A percentile compares a stretch with the other conserved stretches of the same genome.
Conservation (phyloP, 345 rosid genomes). For the Citrus cavaleriei region DNA sequence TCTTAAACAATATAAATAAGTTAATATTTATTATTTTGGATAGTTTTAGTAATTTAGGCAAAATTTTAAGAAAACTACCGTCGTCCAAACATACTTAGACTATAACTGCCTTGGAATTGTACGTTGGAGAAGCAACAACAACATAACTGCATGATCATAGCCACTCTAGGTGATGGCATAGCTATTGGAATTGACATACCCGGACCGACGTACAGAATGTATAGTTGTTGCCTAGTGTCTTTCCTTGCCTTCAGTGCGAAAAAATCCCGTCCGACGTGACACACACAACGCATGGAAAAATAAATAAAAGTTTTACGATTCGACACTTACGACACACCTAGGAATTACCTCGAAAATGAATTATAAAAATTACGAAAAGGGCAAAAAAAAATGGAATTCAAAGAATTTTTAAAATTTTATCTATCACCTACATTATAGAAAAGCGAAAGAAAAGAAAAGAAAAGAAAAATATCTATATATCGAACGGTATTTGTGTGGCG, state of each 20-base stretch:
- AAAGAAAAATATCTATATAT: slow-evolving; percentile 28
- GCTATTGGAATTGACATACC: no score
- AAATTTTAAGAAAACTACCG: no score
- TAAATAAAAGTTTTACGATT: background rate
- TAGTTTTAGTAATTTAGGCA: no score
- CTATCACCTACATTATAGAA: background rate
- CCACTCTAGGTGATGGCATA: no score
- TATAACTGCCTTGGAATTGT: no score
- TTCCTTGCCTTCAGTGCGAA: background rate
- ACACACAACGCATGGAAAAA: background rate
- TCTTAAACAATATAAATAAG: background rate
- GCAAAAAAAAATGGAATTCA: background rate
- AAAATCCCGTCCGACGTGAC: background rate
- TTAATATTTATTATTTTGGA: background rate
- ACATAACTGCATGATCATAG: no score
- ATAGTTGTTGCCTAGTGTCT: background rate
- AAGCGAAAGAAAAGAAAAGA: no score
- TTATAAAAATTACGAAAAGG: background rate
- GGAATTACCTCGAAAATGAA: background rate
- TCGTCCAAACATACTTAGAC: no score
- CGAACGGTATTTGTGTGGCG: slow-evolving; percentile 58
- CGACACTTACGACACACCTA: background rate
- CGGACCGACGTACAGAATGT: background rate
- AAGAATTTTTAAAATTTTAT: background rate
- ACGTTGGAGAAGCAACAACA: no score